A percentile compares a stretch with the other conserved stretches of the same genome.
These are phyloP conservation scores for Isabelozyma pseudorhagii DNA, from an alignment of 805 yeast species.

Conservation along the genomic window DNA sequence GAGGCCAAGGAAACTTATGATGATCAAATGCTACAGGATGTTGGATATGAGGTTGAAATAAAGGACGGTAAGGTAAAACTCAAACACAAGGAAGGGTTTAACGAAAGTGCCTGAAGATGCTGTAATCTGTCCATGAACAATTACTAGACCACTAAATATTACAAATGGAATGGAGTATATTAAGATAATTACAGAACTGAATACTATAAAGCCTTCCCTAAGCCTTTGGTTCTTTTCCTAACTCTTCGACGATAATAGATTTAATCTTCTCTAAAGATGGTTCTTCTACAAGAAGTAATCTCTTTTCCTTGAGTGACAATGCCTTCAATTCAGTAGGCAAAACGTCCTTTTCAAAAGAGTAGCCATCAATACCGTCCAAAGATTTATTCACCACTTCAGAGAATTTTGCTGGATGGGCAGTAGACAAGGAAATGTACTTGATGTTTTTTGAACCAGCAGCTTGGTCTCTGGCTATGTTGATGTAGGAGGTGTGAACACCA, in stretches of 20 bases:
- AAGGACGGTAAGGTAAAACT: constrained; percentile 67
- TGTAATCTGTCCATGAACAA: neutral
- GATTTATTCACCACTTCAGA: constrained; percentile 93
- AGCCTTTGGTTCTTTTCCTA: constrained; percentile 25
- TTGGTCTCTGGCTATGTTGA: constrained; percentile 49
- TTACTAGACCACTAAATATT: neutral
- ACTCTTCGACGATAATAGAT: constrained; percentile 68
- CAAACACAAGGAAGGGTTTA: constrained; percentile 22
- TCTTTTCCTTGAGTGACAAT: constrained; percentile 68
- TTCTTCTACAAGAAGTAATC: constrained; percentile 65
- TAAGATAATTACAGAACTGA: neutral
- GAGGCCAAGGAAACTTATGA: constrained; percentile 72
- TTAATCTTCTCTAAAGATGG: constrained; percentile 76
- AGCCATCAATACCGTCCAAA: constrained; percentile 59
- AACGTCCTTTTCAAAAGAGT: constrained; percentile 84
- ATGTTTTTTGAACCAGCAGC: constrained; percentile 35
- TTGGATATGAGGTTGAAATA: constrained; percentile 76
- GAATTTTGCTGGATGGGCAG: constrained; percentile 99
- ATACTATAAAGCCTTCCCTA: neutral
- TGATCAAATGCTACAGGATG: constrained; percentile 54
- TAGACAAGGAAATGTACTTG: constrained; percentile 74
- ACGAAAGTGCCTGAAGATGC: neutral
- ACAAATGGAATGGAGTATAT: neutral
- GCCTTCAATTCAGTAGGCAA: constrained; percentile 83
- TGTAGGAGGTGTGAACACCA: constrained; percentile 78